Evolutionary conservation across 2,329 filamentous ascomycete species (phyloP).

Genomic region (Aspergillus novoparasiticus): DNA sequence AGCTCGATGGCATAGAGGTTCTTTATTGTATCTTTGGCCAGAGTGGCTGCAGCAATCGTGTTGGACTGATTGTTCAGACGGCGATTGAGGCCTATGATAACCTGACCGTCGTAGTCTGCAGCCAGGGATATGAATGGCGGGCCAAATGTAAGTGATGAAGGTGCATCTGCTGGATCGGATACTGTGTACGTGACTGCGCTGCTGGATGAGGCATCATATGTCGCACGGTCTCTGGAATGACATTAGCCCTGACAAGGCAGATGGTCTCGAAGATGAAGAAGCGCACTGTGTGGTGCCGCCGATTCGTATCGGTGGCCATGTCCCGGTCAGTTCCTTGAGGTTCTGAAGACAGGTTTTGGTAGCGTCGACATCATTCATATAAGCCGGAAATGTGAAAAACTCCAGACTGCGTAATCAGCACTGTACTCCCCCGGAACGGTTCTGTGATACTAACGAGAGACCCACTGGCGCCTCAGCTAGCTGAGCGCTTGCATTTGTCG

Average conservation of each 20-base stretch:
- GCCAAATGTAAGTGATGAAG: constrained; percentile 54
- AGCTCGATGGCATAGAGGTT: constrained; percentile 59
- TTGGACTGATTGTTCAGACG: constrained; percentile 57
- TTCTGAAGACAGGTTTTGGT: constrained; percentile 57
- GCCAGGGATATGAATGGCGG: constrained; percentile 56
- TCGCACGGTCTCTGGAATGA: constrained; percentile 51
- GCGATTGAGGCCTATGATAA: constrained; percentile 57
- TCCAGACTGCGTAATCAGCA: constrained; percentile 46
- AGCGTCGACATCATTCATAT: constrained; percentile 55
- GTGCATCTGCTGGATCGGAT: constrained; percentile 51
- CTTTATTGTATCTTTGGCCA: constrained; percentile 47
- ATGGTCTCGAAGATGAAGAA: not conserved
- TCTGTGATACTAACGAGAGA: constrained; percentile 43
- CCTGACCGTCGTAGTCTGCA: constrained; percentile 50
- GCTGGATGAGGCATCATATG: constrained; percentile 50
- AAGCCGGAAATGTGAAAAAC: constrained; percentile 60
- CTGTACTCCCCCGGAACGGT: not conserved
- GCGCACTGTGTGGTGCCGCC: constrained; percentile 59
- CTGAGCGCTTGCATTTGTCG: constrained; percentile 31
- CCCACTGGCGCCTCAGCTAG: constrained; percentile 49
- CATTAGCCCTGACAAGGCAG: not conserved
- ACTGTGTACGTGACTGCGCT: constrained; percentile 57
- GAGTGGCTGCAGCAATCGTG: constrained; percentile 55
- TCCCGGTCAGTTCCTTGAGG: constrained; percentile 53
- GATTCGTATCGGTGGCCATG: constrained; percentile 58